Conservation (phyloP, 306 rosid species). For the Morella rubra region DNA sequence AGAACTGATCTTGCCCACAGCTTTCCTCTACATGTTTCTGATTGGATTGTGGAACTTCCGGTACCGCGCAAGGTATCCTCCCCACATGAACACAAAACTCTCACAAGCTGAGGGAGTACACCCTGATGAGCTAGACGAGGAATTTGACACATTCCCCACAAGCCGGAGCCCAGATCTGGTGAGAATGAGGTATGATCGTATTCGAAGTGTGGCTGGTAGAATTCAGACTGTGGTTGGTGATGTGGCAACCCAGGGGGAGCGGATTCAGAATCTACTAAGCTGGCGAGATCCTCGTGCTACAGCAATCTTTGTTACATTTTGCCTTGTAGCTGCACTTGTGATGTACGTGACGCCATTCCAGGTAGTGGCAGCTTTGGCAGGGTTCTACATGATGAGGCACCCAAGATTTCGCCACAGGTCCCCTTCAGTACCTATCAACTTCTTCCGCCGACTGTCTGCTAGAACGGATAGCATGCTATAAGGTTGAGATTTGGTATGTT, state of each 20-base stretch:
- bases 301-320: conserved; percentile 39
- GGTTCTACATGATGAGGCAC: conserved; percentile 42
- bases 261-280: conserved; percentile 42
- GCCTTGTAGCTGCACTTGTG: conserved; percentile 40
- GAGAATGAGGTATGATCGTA: conserved; percentile 55
- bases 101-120: conserved; percentile 49
- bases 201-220: conserved; percentile 52
- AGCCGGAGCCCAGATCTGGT: conserved; percentile 35
- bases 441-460: conserved; percentile 56
- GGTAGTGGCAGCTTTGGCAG: conserved; percentile 38
- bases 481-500: background rate
- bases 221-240: conserved; percentile 52
- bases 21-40: conserved; percentile 52
- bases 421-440: conserved; percentile 48
- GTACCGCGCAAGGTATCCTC: conserved; percentile 53
- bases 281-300: conserved; percentile 58
- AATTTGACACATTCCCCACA: conserved; percentile 55
- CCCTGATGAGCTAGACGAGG: conserved; percentile 57
- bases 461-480: conserved; percentile 47
- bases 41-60: conserved; percentile 57
- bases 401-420: conserved; percentile 49
- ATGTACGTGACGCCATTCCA: conserved; percentile 50
- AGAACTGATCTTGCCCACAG: conserved; percentile 49
- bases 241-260: conserved; percentile 56
- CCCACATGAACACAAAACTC: conserved; percentile 53